Percentiles rank a stretch among this genome's conserved stretches.
Conservation (phyloP, 2,329 filamentous ascomycete species). For the Aspergillus calidoustus region DNA sequence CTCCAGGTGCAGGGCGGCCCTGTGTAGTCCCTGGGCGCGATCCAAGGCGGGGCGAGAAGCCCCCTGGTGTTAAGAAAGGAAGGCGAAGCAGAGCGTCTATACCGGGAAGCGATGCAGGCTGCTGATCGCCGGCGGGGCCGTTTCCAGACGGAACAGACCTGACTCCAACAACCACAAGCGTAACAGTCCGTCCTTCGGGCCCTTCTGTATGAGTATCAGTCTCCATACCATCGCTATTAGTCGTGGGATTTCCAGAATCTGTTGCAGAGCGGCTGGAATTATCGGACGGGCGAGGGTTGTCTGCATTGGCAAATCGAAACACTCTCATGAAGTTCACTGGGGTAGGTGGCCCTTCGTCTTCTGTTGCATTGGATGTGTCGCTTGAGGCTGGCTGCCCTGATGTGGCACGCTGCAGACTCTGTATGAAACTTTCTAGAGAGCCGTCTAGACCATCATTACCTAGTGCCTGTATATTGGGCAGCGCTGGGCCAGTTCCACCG, state of each 20-base stretch:
- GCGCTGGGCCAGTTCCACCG: constrained; percentile 60
- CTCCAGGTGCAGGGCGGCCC: constrained; percentile 59
- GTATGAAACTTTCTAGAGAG: constrained; percentile 66
- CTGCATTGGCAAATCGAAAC: constrained; percentile 67
- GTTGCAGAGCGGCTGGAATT: constrained; percentile 29
- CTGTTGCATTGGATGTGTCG: constrained; percentile 39
- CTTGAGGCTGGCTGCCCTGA: constrained; percentile 54
- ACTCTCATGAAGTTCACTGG: constrained; percentile 71
- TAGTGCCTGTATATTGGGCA: constrained; percentile 60
- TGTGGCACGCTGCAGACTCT: constrained; percentile 66
- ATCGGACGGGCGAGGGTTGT: constrained; percentile 34
- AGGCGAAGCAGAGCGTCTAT: constrained; percentile 52
- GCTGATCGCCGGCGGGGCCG: constrained; percentile 50
- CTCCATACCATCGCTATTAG: constrained; percentile 41
- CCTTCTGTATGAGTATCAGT: constrained; percentile 47
- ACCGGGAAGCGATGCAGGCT: constrained; percentile 45
- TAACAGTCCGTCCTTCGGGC: constrained; percentile 63
- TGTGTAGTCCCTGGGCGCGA: constrained; percentile 60
- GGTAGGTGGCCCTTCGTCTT: constrained; percentile 50
- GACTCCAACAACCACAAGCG: constrained; percentile 72
- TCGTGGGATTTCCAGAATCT: constrained; percentile 30
- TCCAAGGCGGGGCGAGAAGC: constrained; percentile 55
- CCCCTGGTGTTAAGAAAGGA: constrained; percentile 51
- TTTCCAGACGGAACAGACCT: constrained; percentile 64
- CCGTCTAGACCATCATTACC: constrained; percentile 63